Conservation (phyloP, 2,329 filamentous ascomycete genomes). For the Fusarium euwallaceae region DNA sequence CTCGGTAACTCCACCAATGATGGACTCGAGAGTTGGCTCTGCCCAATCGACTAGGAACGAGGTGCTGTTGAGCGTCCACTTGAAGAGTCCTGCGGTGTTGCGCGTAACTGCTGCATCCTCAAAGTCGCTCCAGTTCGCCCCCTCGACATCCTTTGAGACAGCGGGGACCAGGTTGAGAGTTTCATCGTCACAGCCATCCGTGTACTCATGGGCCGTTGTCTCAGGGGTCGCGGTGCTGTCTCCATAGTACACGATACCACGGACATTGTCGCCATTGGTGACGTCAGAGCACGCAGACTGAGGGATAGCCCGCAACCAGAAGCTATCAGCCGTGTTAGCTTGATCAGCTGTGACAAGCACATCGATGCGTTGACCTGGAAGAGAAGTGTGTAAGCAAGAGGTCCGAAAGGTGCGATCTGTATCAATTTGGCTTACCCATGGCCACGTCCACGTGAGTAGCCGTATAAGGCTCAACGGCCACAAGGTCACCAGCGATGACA, state of each 20-base stretch:
- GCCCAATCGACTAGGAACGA: background rate
- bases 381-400: background rate
- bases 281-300: background rate
- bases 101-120: background rate
- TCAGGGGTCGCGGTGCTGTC: background rate
- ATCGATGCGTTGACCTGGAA: background rate
- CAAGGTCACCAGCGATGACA: constrained; percentile 67
- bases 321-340: background rate
- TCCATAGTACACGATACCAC: background rate
- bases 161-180: background rate
- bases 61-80: background rate
- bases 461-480: constrained; percentile 65
- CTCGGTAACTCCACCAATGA: background rate
- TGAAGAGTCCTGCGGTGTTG: background rate
- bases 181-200: background rate
- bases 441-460: constrained; percentile 59
- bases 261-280: background rate
- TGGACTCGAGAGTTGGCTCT: background rate
- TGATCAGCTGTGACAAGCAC: background rate
- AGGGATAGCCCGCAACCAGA: background rate
- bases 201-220: background rate
- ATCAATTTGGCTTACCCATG: constrained; percentile 52
- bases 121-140: background rate
- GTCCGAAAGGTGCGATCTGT: background rate
- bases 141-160: background rate